Percentiles rank a stretch among this genome's conserved stretches.
Evolutionary conservation across 2,329 filamentous ascomycete genomes (phyloP).

Genomic region (Sporothrix mexicana): DNA sequence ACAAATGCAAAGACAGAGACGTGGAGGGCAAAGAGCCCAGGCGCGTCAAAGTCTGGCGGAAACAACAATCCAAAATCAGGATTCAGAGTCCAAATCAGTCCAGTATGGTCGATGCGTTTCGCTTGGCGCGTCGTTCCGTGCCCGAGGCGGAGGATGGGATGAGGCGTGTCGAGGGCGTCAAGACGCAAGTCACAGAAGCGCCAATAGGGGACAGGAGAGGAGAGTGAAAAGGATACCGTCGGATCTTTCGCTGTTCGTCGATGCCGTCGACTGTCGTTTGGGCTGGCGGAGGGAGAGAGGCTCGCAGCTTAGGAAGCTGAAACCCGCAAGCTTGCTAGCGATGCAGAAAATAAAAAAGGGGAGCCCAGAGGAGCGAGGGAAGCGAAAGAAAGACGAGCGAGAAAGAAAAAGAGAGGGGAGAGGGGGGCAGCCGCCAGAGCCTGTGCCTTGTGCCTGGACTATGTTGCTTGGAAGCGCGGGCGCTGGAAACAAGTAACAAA

Average conservation of each 20-base stretch:
- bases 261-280: slow-evolving; percentile 8
- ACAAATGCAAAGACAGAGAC: neutral
- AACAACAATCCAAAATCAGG: neutral
- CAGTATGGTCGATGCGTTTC: neutral
- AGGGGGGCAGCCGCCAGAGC: slow-evolving; percentile 17
- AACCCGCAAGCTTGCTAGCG: slow-evolving; percentile 33
- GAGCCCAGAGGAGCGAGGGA: slow-evolving; percentile 3
- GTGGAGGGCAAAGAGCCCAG: slow-evolving; percentile 10
- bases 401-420: slow-evolving; percentile 6
- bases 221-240: neutral
- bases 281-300: slow-evolving; percentile 27
- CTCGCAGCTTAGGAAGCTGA: slow-evolving; percentile 31
- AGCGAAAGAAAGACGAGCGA: neutral
- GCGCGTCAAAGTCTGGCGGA: slow-evolving; percentile 17
- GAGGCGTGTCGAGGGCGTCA: slow-evolving; percentile 17
- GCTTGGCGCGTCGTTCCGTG: slow-evolving; percentile 20
- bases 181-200: slow-evolving; percentile 1
- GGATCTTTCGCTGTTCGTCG: neutral
- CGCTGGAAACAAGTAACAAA: neutral
- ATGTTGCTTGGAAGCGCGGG: neutral
- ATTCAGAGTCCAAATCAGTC: neutral
- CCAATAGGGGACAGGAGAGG: neutral
- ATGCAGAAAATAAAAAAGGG: slow-evolving; percentile 32
- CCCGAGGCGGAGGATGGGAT: neutral
- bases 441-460: neutral